Conservation (phyloP, 192 early-diverging fungal genomes). For the Gonapodya sp. region DNA sequence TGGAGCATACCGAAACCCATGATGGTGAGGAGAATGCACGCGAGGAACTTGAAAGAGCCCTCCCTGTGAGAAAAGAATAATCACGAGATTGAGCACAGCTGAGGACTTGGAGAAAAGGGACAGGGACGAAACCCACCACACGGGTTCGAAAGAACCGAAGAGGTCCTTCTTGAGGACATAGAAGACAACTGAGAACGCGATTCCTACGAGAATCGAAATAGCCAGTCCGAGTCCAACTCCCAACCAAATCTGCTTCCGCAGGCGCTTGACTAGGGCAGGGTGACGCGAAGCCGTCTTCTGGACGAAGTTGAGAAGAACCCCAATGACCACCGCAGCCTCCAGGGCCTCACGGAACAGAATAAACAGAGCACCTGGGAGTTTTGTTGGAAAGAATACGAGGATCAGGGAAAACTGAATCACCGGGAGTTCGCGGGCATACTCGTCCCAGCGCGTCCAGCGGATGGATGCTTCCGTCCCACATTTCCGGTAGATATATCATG, state of each 20-base stretch:
- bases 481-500: no score
- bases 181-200: not conserved
- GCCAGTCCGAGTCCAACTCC: not conserved
- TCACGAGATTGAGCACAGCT: conserved; percentile 67
- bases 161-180: not conserved
- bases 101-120: conserved; percentile 68
- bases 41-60: conserved; percentile 71
- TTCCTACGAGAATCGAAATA: not conserved
- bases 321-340: conserved; percentile 79
- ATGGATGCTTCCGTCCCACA: no score
- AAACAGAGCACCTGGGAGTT: conserved; percentile 36
- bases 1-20: conserved; percentile 78
- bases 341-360: conserved; percentile 72
- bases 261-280: not conserved
- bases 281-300: conserved; percentile 40
- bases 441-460: no score
- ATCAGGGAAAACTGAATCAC: no score
- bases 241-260: conserved; percentile 7
- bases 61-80: conserved; percentile 72
- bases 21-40: conserved; percentile 60
- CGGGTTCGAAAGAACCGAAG: not conserved
- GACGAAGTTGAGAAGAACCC: conserved; percentile 74
- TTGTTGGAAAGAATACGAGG: no score
- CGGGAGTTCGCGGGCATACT: no score
- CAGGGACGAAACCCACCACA: conserved; percentile 61